Conservation (phyloP, 495 filamentous ascomycete genomes). For the Podospora pseudoanserina region DNA sequence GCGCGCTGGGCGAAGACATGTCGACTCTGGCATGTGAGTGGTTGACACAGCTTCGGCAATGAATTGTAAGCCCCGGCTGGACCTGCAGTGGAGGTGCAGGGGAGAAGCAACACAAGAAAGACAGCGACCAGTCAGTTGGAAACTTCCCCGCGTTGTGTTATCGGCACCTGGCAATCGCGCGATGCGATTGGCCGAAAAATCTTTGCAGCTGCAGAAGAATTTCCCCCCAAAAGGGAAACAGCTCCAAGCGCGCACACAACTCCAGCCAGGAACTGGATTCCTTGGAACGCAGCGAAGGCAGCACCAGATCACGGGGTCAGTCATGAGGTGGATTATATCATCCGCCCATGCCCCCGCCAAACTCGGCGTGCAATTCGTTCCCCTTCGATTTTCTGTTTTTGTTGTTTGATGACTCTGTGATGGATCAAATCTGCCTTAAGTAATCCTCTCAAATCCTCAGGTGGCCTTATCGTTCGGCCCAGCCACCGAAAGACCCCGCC, state of each 20-base stretch:
- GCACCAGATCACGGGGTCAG: background rate
- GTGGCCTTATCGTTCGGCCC: background rate
- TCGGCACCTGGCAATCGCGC: background rate
- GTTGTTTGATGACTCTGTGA: background rate
- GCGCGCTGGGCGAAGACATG: background rate
- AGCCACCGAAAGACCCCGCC: background rate
- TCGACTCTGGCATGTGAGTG: background rate
- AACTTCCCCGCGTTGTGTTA: background rate
- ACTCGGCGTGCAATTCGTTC: background rate
- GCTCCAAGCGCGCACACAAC: background rate
- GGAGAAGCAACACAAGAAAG: background rate
- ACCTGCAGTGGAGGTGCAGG: background rate
- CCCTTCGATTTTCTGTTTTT: background rate
- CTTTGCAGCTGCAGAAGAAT: background rate
- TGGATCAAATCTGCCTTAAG: background rate
- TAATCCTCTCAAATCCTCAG: background rate
- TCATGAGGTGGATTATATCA: background rate
- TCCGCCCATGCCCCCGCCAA: background rate
- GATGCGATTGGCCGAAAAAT: background rate
- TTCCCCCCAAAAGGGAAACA: background rate
- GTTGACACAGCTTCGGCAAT: background rate
- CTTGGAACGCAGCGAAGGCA: background rate
- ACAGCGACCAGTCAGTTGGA: conserved; percentile 2
- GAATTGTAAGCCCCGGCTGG: background rate
- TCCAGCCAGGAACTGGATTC: background rate